phyloP scores from a whole-genome alignment of 495 filamentous ascomycete genomes.

The Annulohypoxylon maeteangense region DNA sequence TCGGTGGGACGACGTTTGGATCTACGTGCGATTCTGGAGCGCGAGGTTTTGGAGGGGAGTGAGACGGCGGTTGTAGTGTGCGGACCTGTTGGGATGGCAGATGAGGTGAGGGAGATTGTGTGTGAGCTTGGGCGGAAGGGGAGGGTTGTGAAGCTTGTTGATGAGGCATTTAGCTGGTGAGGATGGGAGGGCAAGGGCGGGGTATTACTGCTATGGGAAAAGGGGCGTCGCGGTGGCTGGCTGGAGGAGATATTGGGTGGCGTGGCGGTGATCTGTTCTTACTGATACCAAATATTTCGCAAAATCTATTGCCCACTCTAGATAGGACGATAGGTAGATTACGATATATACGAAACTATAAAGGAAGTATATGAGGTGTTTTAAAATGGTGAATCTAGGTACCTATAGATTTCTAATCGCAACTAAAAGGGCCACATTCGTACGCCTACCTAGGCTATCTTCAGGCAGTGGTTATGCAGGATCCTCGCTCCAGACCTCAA shows the following conservation, averaged over 20 bases:
- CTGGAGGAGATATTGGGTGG: not conserved
- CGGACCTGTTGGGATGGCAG: slow-evolving; percentile 42
- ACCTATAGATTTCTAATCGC: no score
- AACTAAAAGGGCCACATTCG: no score
- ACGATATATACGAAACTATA: no score
- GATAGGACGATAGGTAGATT: no score
- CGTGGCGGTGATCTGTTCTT: no score
- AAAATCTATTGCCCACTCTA: not conserved
- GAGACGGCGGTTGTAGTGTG: slow-evolving; percentile 42
- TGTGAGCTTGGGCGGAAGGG: slow-evolving; percentile 23
- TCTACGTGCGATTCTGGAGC: slow-evolving; percentile 27
- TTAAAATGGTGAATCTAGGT: not conserved
- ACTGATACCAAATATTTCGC: not conserved
- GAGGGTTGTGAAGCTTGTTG: slow-evolving; percentile 30
- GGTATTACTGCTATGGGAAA: not conserved
- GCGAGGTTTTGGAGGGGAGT: slow-evolving; percentile 17
- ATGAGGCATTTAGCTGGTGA: slow-evolving; percentile 46
- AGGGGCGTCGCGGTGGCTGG: not conserved
- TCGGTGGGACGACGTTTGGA: slow-evolving; percentile 31
- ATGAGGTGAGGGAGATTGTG: slow-evolving; percentile 34
- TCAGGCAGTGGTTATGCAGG: no score
- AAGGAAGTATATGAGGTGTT: not conserved
- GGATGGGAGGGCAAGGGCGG: not conserved
- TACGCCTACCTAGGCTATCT: no score
- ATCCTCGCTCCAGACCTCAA: slow-evolving; percentile 43